Evolutionary conservation across 805 yeast species (phyloP), one percentile per base, ranked within the genome.

Genomic region (Metschnikowia hibisci): DNA sequence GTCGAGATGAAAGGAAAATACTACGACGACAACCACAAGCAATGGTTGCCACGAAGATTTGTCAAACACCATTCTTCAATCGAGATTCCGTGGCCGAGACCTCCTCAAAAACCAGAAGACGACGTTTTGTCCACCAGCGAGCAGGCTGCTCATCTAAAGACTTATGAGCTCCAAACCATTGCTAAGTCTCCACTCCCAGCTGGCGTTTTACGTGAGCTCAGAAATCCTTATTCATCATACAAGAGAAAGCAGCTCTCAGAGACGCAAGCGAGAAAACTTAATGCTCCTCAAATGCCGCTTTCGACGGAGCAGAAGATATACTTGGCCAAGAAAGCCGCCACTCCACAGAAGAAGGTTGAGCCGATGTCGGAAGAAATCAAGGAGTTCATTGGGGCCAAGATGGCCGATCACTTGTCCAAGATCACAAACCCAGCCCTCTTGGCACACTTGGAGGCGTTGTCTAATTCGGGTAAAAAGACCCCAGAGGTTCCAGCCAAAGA

Each of bases 41-140:
- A 73, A 55, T 77, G 83, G 74, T 66, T 87, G 69, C 95, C 95
- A 25, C 78, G 78, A 46, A 79, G 98, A 63, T 78, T 80, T 53
- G 87, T 90, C 20, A 77, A 76, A 50, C 81, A 85, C 52, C 82
- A 84, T 54, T 78, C 76, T 32, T 76, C 80, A 41, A 68, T 87
- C 41, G 77, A 81, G 18, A 81, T 90, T 39, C 97, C 97, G 42
- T 91, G 96, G 95, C 96, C 96, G 30, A 76, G 78, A 53, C 90
- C 93, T 1, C 64, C 69, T 13, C 46, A 49, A 27, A 80, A 73
- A 25, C 52, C 56, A 0, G 77, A 77, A 49, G 88, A 82, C 51
- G 82, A 81, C 39, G 66, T 59, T 25, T 69, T 78, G 50, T 77
- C 82, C 3, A 86, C 95, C 1, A 60, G 64, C 5, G 74, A 76